A percentile compares a stretch with the other conserved stretches of the same genome.
Conservation (phyloP, 2,329 filamentous ascomycete genomes). For the Aspergillus neoniger region DNA sequence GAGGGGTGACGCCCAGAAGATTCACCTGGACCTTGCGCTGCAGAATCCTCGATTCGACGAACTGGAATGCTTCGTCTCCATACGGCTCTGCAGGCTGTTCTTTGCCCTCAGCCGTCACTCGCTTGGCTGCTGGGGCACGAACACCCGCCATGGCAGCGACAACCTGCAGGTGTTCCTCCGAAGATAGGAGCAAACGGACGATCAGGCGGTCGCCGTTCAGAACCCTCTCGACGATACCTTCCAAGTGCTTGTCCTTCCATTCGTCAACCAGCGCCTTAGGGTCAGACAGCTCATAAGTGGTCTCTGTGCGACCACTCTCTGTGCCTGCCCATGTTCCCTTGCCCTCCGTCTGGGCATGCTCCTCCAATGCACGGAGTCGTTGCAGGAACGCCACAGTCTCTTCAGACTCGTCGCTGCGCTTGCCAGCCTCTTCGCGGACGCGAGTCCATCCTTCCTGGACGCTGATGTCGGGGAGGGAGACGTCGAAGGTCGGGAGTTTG, state of each 20-base stretch:
- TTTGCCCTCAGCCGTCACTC: constrained; percentile 76
- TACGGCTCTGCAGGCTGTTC: constrained; percentile 84
- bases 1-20: constrained; percentile 82
- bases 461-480: constrained; percentile 77
- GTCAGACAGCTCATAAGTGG: constrained; percentile 77
- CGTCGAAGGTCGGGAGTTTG: constrained; percentile 66
- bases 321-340: constrained; percentile 78
- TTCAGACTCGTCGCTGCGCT: constrained; percentile 78
- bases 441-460: constrained; percentile 91
- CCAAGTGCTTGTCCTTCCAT: constrained; percentile 81
- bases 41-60: constrained; percentile 81
- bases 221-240: constrained; percentile 86
- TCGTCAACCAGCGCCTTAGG: constrained; percentile 74
- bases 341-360: constrained; percentile 72
- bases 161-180: constrained; percentile 83
- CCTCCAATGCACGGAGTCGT: constrained; percentile 74
- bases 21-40: constrained; percentile 83
- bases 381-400: constrained; percentile 71
- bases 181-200: constrained; percentile 75
- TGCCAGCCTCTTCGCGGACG: constrained; percentile 89
- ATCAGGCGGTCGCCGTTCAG: constrained; percentile 89
- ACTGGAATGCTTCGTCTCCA: constrained; percentile 84
- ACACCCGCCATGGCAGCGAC: constrained; percentile 88
- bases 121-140: constrained; percentile 84
- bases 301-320: constrained; percentile 67